phyloP scores from a whole-genome alignment of 495 filamentous ascomycete genomes.

The Amorphotheca resinae region DNA sequence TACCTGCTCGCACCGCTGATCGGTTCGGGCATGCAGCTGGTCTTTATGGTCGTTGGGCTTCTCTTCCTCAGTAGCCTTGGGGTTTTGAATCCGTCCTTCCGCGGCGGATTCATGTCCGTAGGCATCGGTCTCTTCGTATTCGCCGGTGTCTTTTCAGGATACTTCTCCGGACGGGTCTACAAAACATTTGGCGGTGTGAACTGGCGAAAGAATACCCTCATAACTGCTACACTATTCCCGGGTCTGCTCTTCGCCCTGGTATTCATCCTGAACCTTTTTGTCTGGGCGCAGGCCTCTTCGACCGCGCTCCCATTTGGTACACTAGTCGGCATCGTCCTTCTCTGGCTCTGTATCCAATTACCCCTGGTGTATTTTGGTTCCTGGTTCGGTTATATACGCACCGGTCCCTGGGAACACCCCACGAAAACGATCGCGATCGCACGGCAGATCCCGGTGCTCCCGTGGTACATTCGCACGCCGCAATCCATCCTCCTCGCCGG shows the following conservation, averaged over 20 bases:
- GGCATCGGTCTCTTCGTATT: slow-evolving; percentile 79
- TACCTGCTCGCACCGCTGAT: slow-evolving; percentile 73
- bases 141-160: slow-evolving; percentile 84
- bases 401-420: slow-evolving; percentile 70
- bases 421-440: slow-evolving; percentile 66
- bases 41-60: slow-evolving; percentile 75
- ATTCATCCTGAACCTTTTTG: slow-evolving; percentile 82
- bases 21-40: slow-evolving; percentile 79
- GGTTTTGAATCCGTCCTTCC: slow-evolving; percentile 80
- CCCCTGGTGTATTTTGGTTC: slow-evolving; percentile 80
- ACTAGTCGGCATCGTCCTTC: slow-evolving; percentile 57
- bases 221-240: slow-evolving; percentile 77
- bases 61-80: slow-evolving; percentile 72
- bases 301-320: slow-evolving; percentile 86
- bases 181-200: slow-evolving; percentile 73
- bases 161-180: slow-evolving; percentile 77
- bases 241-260: slow-evolving; percentile 68
- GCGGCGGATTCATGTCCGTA: slow-evolving; percentile 83
- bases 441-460: slow-evolving; percentile 64
- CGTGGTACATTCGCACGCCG: slow-evolving; percentile 62
- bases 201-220: slow-evolving; percentile 70
- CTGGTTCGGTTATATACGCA: slow-evolving; percentile 61
- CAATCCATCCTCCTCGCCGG: slow-evolving; percentile 62
- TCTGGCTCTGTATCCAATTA: slow-evolving; percentile 86
- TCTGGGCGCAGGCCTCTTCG: slow-evolving; percentile 86